Base-by-base conservation (phyloP, 305 asterid genomes). In the Fraxinus nigra region DNA sequence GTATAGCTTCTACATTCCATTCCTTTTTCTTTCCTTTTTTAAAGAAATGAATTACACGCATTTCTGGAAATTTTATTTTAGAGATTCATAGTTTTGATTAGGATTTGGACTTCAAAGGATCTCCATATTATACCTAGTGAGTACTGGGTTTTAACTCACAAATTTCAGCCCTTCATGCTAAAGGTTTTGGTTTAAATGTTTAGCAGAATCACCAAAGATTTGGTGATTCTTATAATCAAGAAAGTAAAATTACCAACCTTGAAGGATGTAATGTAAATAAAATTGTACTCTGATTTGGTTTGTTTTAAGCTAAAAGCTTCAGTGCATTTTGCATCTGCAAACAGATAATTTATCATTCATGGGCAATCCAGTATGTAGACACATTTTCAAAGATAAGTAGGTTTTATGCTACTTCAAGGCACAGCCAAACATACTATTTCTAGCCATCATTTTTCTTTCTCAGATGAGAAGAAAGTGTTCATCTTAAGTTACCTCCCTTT, bases 1-100 rank as follows among this genome's bases (percentile, higher is more conserved):
- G 98, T 89, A 79, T 72, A 35, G 13, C 38, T 38, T 80, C 34
- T 81, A 40, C 37, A 30, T 20, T 38, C 34, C 72, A 34, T 61
- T 65, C 48, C 54, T 33, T 4, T 54, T 67, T 37, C 43, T 33
- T 4, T 46, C 11, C 1, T 9, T 10, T 40, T 0, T 34, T 81
- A 4, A 69, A 11, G 35, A 65, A 65, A 26, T 24, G 73, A 26
- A 22, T 10, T 10, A 65, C 73, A 65, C 28, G 20, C 73, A 4
- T 65, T 65, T 28, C 8, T 65, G 70, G 14, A 65, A 26, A 28
- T 65, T 65, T 65, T 65, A 24, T 65, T 11, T 26, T 24, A 10
- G 35, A 26, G 35, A 3, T 65, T n/a, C 34, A 24, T 65, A 26
- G 14, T 28, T 65, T 26, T 65, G 9, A 65, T 65, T 65, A 28